Base-by-base conservation (phyloP, 2,329 filamentous ascomycete genomes). In the Macrophomina pseudophaseolina region DNA sequence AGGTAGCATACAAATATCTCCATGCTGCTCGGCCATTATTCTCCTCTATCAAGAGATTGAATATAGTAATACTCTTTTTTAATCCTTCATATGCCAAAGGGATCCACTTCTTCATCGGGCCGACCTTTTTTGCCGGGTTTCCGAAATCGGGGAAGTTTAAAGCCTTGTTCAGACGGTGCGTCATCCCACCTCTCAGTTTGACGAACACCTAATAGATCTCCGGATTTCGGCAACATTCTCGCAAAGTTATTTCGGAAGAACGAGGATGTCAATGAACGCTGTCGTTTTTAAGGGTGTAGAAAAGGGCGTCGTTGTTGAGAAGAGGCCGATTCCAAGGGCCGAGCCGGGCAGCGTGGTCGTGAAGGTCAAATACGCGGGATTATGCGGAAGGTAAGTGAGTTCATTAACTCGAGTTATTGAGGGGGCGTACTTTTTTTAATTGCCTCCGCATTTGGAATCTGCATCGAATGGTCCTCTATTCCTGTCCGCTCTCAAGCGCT, bases 261-360 rank as follows among this genome's bases (percentile, higher is more conserved):
- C 38, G 42, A 52, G 42, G 11, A 53, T 53, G 18, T 28, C 59
- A 52, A 97, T 97, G 94, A 91, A 91, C 78, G 93, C 93, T 32
- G 92, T 97, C 32, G 87, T 97, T 64, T 96, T 97, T 81, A 90
- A 94, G 69, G 92, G 90, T 2, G 90, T 91, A 5, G 84, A 86
- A 73, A 88, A 91, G 74, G 85, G 48, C 11, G 64, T 97, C 64
- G 89, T 86, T 0, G 80, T 97, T 64, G 90, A 97, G 80, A 88
- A 95, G 68, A 86, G 92, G 28, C 93, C 93, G 0, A 85, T 94
- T 14, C 94, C 94, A 0, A 86, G 87, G 71, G 85, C 97, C 70
- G 83, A 90, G 72, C 84, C 87, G 6, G 86, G 84, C 66, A 94
- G 97, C 76, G 86, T 94, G 67, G 89, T 97, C 70, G 87, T 97